Base-by-base conservation (phyloP, 1,284 basidiomycete species). In the Cutaneotrichosporon dermatis region DNA sequence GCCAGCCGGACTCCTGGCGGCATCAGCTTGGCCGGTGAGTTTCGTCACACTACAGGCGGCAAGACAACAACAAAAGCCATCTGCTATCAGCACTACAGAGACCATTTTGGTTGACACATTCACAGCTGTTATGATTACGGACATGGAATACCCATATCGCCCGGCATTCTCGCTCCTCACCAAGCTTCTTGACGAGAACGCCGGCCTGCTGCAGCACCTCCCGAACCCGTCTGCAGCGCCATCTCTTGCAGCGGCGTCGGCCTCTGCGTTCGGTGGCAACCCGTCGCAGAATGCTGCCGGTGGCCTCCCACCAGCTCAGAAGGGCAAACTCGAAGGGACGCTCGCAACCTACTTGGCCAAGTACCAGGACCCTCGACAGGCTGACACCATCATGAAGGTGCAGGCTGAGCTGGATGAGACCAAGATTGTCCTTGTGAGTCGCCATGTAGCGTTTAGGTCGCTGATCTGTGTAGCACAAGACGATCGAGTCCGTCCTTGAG, bases 321-420 rank as follows among this genome's bases (percentile, higher is more conserved):
- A 79, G 67, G 77, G 77, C n/a, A 77, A 77, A 63, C 68, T 79
- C 67, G 79, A 79, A 61, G 76, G 80, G 0, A 80, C 90, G 58
- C 82, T 92, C 65, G 83, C 86, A 54, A 84, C 83, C 13, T 98
- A 94, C 77, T 79, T 99, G 52, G 82, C 85, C 75, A 93, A 95
- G 79, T 99, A 97, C 79, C 96, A 99, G 80, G 96, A 99, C 78
- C 96, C 96, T 7, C 85, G 88, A 65, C 94, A 99, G 80, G 96
- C 96, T 4, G 96, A 99, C 80, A 89, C 91, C 15, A 98, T 99
- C 73, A 95, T 99, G 94, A 87, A 89, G 70, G 96, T 99, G 13
- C 96, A 99, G 78, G 89, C 93, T 75, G 96, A 99, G 76, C 79
- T 99, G 51, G 96, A 99, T 75, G 96, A 99, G 82, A 99, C 96